phyloP scores from a whole-genome alignment of 306 rosid species.

The Malus sylvestris region DNA sequence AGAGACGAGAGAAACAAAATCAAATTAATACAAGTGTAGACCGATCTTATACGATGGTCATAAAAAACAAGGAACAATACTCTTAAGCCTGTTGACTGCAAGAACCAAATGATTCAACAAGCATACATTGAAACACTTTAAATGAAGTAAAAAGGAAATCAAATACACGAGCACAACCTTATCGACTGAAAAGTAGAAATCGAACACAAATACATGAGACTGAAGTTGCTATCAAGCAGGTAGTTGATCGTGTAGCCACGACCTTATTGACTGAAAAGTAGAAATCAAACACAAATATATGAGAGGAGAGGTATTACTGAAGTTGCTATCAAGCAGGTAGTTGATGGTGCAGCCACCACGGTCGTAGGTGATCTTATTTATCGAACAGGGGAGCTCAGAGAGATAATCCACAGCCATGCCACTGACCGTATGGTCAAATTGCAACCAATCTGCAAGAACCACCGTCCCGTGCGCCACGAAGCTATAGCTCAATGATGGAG shows the following conservation, averaged over 20 bases:
- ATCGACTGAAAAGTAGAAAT: too few species aligned
- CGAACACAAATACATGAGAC: too few species aligned
- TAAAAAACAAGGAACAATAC: background rate
- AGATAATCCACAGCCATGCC: slow-evolving; percentile 30
- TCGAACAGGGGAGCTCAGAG: slow-evolving; percentile 82
- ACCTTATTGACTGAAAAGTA: slow-evolving; percentile 15
- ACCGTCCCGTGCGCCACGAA: slow-evolving; percentile 86
- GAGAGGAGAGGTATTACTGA: slow-evolving; percentile 43
- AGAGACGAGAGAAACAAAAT: background rate
- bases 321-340: slow-evolving; percentile 78
- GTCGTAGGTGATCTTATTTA: slow-evolving; percentile 78
- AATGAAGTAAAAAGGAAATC: slow-evolving; percentile 6
- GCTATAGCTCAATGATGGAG: slow-evolving; percentile 72
- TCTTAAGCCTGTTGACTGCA: background rate
- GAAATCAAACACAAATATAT: slow-evolving; percentile 12
- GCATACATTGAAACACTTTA: background rate
- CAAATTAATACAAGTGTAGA: too few species aligned
- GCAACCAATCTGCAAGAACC: slow-evolving; percentile 31
- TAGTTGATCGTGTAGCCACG: too few species aligned
- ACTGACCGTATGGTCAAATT: slow-evolving; percentile 59
- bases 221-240: too few species aligned
- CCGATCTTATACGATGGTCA: too few species aligned
- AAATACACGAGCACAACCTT: background rate
- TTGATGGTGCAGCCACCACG: slow-evolving; percentile 90
- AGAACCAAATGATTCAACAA: background rate